Percentiles rank a stretch among this genome's conserved stretches.
These are phyloP conservation scores for Celoporthe dispersa DNA, from an alignment of 2,329 filamentous ascomycete genomes.

Conservation along the genomic window DNA sequence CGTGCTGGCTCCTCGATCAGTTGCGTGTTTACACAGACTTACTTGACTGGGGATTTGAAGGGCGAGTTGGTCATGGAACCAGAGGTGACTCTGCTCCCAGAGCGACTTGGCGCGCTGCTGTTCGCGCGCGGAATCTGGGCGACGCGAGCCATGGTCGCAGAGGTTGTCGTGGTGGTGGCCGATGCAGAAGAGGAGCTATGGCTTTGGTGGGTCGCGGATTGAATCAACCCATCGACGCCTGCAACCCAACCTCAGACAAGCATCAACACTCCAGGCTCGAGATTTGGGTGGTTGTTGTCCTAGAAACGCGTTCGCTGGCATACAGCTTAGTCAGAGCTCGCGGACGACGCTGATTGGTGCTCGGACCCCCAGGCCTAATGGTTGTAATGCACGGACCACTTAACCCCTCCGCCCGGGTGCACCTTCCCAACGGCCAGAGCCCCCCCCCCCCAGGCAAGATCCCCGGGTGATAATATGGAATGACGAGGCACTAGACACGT, in stretches of 20 bases:
- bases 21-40: constrained; percentile 38
- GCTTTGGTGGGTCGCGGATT: constrained; percentile 23
- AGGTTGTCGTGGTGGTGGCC: constrained; percentile 31
- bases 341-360: constrained; percentile 9
- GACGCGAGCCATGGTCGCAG: constrained; percentile 58
- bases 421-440: neutral
- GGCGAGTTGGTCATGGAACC: constrained; percentile 54
- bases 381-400: constrained; percentile 7
- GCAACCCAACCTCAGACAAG: constrained; percentile 6
- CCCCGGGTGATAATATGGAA: neutral
- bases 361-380: neutral
- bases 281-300: constrained; percentile 25
- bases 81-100: constrained; percentile 49
- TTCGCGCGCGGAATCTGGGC: constrained; percentile 58
- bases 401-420: neutral
- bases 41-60: constrained; percentile 63
- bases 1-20: neutral
- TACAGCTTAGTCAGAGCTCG: constrained; percentile 17
- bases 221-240: constrained; percentile 22
- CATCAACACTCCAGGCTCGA: constrained; percentile 6
- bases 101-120: constrained; percentile 38
- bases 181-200: constrained; percentile 27
- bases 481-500: neutral
- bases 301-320: constrained; percentile 27
- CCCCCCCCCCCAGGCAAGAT: neutral